A percentile compares a stretch with the other conserved stretches of the same genome.
These are phyloP conservation scores for Neonectria ditissima DNA, from an alignment of 2,329 filamentous ascomycete genomes.

Conservation along the genomic window DNA sequence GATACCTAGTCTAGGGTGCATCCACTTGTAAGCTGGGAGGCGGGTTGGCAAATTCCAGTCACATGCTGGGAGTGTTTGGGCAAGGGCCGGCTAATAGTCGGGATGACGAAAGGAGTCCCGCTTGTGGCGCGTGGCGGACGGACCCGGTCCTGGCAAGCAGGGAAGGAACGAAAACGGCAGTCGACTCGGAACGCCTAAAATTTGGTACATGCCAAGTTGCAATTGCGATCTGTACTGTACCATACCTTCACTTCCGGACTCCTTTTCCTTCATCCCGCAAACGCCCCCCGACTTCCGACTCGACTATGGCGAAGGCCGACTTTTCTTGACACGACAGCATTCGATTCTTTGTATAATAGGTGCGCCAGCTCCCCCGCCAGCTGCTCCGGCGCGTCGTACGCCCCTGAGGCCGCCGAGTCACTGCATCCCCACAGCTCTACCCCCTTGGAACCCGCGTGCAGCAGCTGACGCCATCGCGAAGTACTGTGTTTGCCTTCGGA, in stretches of 20 bases:
- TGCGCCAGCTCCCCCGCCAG: slow-evolving; percentile 27
- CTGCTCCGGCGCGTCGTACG: slow-evolving; percentile 13
- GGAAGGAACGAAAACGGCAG: slow-evolving; percentile 33
- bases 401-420: slow-evolving; percentile 36
- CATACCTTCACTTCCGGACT: slow-evolving; percentile 33
- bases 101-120: slow-evolving; percentile 22
- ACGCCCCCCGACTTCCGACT: slow-evolving; percentile 12
- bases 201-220: slow-evolving; percentile 48
- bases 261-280: slow-evolving; percentile 35
- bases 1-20: slow-evolving; percentile 13
- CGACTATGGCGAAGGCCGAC: slow-evolving; percentile 38
- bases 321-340: slow-evolving; percentile 31
- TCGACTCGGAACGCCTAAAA: slow-evolving; percentile 36
- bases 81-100: slow-evolving; percentile 35
- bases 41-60: slow-evolving; percentile 4
- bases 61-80: slow-evolving; percentile 20
- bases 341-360: slow-evolving; percentile 44
- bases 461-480: slow-evolving; percentile 42
- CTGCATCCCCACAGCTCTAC: slow-evolving; percentile 16
- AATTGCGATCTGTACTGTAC: slow-evolving; percentile 45
- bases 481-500: slow-evolving; percentile 37
- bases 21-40: slow-evolving; percentile 1
- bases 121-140: slow-evolving; percentile 29
- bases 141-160: slow-evolving; percentile 23
- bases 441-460: slow-evolving; percentile 41